Evolutionary conservation across 192 early-diverging fungal species (phyloP).

Genomic region (Allomyces arbusculus): DNA sequence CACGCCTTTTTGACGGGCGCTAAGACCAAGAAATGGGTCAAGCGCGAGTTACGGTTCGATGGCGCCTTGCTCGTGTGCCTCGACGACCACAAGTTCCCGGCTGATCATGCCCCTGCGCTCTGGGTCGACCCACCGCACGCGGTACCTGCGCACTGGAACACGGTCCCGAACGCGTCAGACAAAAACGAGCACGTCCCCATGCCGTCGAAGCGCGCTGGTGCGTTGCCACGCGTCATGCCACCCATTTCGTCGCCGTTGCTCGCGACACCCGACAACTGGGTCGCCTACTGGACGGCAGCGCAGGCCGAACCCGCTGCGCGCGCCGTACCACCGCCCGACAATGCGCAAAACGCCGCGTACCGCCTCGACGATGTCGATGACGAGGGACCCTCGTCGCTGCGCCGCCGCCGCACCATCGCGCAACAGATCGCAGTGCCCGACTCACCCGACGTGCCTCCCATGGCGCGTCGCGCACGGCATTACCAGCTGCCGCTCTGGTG

Average conservation of each 20-base stretch:
- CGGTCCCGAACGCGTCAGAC: neutral
- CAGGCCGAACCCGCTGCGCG: neutral
- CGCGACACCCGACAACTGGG: neutral
- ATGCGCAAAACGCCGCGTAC: neutral
- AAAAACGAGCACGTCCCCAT: too few relatives aligned
- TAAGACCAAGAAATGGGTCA: neutral
- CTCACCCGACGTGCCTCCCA: neutral
- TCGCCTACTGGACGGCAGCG: neutral
- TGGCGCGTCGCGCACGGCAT: neutral
- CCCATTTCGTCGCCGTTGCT: neutral
- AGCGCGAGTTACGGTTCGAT: neutral
- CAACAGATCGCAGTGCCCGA: neutral
- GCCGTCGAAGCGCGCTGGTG: neutral
- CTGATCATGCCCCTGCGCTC: neutral
- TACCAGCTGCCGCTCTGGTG: neutral
- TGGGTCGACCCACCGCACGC: neutral
- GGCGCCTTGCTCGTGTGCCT: neutral
- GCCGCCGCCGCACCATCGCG: neutral
- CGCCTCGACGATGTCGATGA: neutral
- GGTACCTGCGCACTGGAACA: neutral
- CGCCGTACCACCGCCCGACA: neutral
- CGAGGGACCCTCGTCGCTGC: neutral
- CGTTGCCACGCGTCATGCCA: neutral
- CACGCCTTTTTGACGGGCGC: neutral
- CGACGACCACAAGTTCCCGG: neutral